Evolutionary conservation across 768 basidiomycete species (phyloP).

Genomic region (Exsudoporus frostii): DNA sequence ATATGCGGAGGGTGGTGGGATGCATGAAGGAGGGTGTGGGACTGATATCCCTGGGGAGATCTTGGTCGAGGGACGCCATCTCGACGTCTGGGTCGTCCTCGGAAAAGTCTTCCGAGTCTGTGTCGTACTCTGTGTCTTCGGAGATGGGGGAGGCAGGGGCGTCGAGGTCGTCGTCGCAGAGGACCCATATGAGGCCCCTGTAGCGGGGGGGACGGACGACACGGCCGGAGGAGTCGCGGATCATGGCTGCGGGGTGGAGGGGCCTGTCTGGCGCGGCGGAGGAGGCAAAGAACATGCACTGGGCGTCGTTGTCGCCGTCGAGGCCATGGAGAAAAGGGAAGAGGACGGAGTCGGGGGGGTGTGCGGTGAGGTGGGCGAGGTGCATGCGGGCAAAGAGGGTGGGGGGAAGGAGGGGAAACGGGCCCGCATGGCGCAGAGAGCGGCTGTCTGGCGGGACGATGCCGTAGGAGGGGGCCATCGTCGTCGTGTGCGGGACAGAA

Average conservation of each 20-base stretch:
- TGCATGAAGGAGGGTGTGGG: slow-evolving; percentile 35
- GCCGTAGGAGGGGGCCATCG: slow-evolving; percentile 21
- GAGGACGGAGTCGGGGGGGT: slow-evolving; percentile 76
- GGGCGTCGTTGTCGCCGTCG: slow-evolving; percentile 74
- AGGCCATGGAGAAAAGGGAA: slow-evolving; percentile 90
- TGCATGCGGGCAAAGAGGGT: slow-evolving; percentile 58
- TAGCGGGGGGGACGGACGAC: slow-evolving; percentile 42
- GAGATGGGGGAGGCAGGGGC: slow-evolving; percentile 10
- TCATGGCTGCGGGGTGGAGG: slow-evolving; percentile 21
- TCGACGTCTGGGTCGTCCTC: slow-evolving; percentile 27
- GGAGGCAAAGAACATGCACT: slow-evolving; percentile 74
- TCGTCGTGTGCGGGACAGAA: slow-evolving; percentile 4
- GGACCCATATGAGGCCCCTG: slow-evolving; percentile 82
- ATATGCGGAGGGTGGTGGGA: slow-evolving; percentile 35
- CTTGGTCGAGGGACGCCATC: slow-evolving; percentile 30
- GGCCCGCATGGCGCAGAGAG: slow-evolving; percentile 1
- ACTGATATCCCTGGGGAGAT: slow-evolving; percentile 29
- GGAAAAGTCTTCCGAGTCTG: slow-evolving; percentile 29
- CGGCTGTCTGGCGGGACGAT: slow-evolving; percentile 17
- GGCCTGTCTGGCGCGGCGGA: slow-evolving; percentile 22
- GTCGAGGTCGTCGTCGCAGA: slow-evolving; percentile 66
- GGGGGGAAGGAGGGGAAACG: slow-evolving; percentile 37
- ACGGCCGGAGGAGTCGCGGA: slow-evolving; percentile 24
- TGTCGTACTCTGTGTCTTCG: slow-evolving; percentile 31
- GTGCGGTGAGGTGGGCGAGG: slow-evolving; percentile 57